Conservation (phyloP, 257 asterid species). For the Nicotiana sylvestris region DNA sequence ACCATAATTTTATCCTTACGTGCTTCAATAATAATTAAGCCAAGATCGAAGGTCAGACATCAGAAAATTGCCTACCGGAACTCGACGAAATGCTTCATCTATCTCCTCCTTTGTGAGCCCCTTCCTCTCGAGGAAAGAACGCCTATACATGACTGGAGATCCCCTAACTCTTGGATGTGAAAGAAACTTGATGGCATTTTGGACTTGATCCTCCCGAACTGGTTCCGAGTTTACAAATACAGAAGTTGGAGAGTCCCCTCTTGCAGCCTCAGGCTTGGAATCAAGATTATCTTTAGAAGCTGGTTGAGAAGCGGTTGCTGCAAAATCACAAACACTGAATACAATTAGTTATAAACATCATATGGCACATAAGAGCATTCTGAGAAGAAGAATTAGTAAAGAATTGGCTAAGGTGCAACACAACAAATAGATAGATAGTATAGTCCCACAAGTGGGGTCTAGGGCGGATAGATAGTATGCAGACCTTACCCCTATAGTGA, state of each 20-base stretch:
- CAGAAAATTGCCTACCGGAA: constrained; percentile 56
- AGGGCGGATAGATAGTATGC: too few species aligned
- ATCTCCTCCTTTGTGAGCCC: constrained; percentile 99
- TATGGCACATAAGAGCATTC: not conserved
- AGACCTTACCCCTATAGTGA: too few species aligned
- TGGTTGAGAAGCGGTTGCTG: constrained; percentile 34
- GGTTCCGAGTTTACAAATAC: constrained; percentile 94
- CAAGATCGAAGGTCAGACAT: not conserved
- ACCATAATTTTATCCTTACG: not conserved
- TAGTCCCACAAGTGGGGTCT: too few species aligned
- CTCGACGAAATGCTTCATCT: constrained; percentile 92
- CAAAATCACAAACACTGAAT: not conserved
- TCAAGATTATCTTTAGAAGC: constrained; percentile 26
- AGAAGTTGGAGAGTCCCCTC: constrained; percentile 67
- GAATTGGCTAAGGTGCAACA: not conserved
- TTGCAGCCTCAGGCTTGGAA: constrained; percentile 42
- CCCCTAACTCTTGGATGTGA: constrained; percentile 94
- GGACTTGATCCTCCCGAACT: constrained; percentile 89
- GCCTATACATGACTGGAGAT: constrained; percentile 84
- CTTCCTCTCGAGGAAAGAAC: constrained; percentile 96
- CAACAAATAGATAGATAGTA: not conserved
- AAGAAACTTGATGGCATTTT: constrained; percentile 93
- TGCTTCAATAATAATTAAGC: not conserved
- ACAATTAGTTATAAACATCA: not conserved
- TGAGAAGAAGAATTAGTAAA: not conserved